A percentile compares a stretch with the other conserved stretches of the same genome.
Conservation (phyloP, 169 alveolate species). For the Babesia divergens region DNA sequence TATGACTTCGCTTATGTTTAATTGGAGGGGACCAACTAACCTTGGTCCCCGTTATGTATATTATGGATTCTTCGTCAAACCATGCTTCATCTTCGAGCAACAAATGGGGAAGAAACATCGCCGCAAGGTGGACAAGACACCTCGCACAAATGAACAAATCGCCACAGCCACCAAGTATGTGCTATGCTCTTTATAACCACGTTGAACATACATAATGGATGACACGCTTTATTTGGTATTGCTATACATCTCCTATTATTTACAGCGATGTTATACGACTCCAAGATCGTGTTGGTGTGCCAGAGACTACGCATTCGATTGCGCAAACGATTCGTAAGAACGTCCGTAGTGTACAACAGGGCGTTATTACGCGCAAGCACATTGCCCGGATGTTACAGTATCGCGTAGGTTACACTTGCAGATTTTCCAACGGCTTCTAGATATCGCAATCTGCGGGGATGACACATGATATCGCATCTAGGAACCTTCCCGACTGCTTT, state of each 20-base stretch:
- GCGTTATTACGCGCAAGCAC: conserved; percentile 74
- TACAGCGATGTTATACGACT: conserved; percentile 67
- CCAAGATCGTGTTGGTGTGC: conserved; percentile 76
- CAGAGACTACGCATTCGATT: conserved; percentile 76
- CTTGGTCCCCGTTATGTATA: background rate
- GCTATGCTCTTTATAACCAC: no score
- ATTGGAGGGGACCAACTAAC: background rate
- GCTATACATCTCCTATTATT: background rate
- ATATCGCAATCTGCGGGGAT: conserved; percentile 36
- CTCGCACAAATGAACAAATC: conserved; percentile 45
- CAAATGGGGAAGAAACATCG: conserved; percentile 64
- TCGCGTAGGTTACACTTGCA: conserved; percentile 46
- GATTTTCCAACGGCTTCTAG: conserved; percentile 37
- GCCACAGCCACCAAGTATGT: conserved; percentile 54
- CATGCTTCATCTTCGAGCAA: conserved; percentile 20
- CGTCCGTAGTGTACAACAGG: conserved; percentile 64
- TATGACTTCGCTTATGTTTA: no score
- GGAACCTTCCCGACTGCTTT: conserved; percentile 54
- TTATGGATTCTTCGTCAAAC: background rate
- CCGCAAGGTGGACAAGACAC: conserved; percentile 59
- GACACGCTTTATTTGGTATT: no score
- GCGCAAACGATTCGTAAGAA: conserved; percentile 74
- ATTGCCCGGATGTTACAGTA: conserved; percentile 70
- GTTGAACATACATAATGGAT: no score
- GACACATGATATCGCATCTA: conserved; percentile 14